A percentile compares a stretch with the other conserved stretches of the same genome.
phyloP scores from a whole-genome alignment of 2,329 filamentous ascomycete species.

The Claviceps pusilla region DNA sequence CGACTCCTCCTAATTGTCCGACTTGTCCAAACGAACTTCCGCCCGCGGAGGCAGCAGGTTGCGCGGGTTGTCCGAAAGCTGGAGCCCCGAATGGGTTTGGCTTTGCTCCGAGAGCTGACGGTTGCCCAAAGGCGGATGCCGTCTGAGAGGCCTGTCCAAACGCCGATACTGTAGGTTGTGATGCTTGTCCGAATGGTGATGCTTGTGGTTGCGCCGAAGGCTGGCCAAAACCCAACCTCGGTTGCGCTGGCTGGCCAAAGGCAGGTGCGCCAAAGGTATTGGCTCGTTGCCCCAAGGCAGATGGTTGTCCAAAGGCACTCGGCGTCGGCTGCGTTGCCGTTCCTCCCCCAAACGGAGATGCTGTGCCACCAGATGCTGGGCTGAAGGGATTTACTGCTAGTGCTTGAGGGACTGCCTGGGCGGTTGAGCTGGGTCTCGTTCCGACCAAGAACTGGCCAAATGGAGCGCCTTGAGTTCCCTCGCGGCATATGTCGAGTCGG shows the following conservation, averaged over 20 bases:
- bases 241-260: constrained; percentile 22
- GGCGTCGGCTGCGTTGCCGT: constrained; percentile 8
- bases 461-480: constrained; percentile 27
- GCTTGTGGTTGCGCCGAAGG: constrained; percentile 15
- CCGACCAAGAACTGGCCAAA: constrained; percentile 31
- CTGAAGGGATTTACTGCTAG: constrained; percentile 32
- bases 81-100: constrained; percentile 21
- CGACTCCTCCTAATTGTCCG: constrained; percentile 21
- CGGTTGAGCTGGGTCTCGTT: constrained; percentile 15
- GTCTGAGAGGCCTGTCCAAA: constrained; percentile 29
- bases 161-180: constrained; percentile 18
- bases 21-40: constrained; percentile 19
- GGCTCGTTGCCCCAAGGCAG: constrained; percentile 17
- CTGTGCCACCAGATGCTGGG: constrained; percentile 6
- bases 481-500: constrained; percentile 47
- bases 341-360: constrained; percentile 18
- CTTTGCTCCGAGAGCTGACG: constrained; percentile 19
- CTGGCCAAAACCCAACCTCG: constrained; percentile 14
- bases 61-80: constrained; percentile 21
- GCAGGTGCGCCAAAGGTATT: constrained; percentile 21
- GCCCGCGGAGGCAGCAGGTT: constrained; percentile 5
- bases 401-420: constrained; percentile 12
- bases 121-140: constrained; percentile 25
- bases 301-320: constrained; percentile 26
- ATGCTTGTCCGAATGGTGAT: constrained; percentile 26